These are phyloP conservation scores for Arachis stenosperma DNA, from an alignment of 306 rosid species.

Conservation along the genomic window DNA sequence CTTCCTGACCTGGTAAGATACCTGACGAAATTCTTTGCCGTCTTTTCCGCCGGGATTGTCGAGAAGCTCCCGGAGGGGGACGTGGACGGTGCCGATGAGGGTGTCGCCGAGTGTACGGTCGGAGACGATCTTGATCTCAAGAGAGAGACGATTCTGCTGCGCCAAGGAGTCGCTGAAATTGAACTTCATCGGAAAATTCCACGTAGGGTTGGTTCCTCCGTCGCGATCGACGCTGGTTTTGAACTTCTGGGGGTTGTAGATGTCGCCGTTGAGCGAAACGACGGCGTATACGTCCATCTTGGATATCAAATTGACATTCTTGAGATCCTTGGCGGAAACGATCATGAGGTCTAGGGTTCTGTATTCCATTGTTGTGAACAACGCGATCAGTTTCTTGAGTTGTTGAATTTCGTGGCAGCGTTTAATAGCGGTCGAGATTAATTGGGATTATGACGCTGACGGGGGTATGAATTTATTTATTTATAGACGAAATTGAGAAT, in stretches of 20 bases:
- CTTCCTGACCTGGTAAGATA: constrained; percentile 61
- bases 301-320: constrained; percentile 63
- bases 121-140: constrained; percentile 54
- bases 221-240: constrained; percentile 49
- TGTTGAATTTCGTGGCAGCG: too few species aligned
- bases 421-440: not conserved
- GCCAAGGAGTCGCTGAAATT: constrained; percentile 47
- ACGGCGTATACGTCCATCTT: constrained; percentile 81
- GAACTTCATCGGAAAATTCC: constrained; percentile 65
- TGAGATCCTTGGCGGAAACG: constrained; percentile 69
- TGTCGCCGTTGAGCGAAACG: constrained; percentile 61
- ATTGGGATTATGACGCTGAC: not conserved
- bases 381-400: too few species aligned
- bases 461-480: not conserved
- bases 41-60: constrained; percentile 39
- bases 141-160: constrained; percentile 50
- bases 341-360: constrained; percentile 65
- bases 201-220: constrained; percentile 59
- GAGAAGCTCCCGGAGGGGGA: constrained; percentile 67
- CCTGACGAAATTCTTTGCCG: constrained; percentile 34
- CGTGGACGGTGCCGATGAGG: constrained; percentile 54
- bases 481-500: not conserved
- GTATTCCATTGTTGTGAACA: constrained; percentile 44
- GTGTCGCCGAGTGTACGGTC: constrained; percentile 60
- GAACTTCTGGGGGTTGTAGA: constrained; percentile 24